Evolutionary conservation across 2,329 filamentous ascomycete species (phyloP).

Genomic region (Ophiocordyceps camponoti-rufipedis): DNA sequence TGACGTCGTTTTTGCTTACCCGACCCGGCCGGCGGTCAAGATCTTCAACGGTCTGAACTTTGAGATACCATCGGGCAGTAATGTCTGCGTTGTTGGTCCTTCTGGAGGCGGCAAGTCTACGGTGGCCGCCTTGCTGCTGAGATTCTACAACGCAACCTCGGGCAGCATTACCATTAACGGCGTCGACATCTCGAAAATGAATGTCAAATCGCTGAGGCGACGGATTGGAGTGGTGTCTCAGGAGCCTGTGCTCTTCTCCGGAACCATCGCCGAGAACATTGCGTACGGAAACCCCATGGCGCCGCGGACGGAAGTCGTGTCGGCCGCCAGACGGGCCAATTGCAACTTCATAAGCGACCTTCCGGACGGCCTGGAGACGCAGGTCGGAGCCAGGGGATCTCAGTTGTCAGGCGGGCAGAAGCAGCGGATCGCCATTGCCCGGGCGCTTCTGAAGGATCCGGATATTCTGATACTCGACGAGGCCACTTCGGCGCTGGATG

Average conservation of each 20-base stretch:
- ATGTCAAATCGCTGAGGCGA: conserved; percentile 78
- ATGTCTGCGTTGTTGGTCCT: conserved; percentile 90
- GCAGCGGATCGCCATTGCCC: conserved; percentile 91
- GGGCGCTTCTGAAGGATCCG: conserved; percentile 84
- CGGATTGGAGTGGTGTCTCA: conserved; percentile 92
- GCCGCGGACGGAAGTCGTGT: conserved; percentile 61
- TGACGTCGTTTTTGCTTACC: conserved; percentile 77
- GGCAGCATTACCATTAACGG: conserved; percentile 74
- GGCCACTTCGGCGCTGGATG: conserved; percentile 87
- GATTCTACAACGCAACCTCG: conserved; percentile 72
- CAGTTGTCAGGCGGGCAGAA: conserved; percentile 94
- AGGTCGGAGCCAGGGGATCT: conserved; percentile 78
- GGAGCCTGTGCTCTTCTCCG: conserved; percentile 83
- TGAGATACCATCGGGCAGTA: conserved; percentile 79
- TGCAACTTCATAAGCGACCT: conserved; percentile 95
- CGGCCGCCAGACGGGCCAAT: conserved; percentile 79
- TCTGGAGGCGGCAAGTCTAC: conserved; percentile 95
- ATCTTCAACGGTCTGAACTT: conserved; percentile 87
- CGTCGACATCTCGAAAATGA: conserved; percentile 67
- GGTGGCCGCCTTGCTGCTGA: conserved; percentile 73
- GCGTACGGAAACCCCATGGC: conserved; percentile 75
- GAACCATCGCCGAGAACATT: conserved; percentile 76
- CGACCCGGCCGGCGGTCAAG: conserved; percentile 73
- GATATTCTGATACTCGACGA: conserved; percentile 96
- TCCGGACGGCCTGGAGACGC: conserved; percentile 85